Evolutionary conservation across 2,329 filamentous ascomycete genomes (phyloP).

Genomic region (Penicillium vulpinum): DNA sequence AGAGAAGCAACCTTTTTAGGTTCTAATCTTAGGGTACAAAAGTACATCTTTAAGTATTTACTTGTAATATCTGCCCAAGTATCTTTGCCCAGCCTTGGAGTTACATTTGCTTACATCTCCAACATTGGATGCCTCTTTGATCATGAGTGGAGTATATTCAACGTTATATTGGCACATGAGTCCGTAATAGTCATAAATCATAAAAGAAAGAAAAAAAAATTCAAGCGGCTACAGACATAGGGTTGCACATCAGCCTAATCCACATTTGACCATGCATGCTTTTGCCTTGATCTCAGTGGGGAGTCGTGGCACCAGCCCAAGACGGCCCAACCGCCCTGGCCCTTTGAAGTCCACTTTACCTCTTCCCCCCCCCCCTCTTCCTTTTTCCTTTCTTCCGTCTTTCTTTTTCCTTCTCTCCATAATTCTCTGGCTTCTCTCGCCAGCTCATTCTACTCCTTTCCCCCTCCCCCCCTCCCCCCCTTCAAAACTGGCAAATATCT

Average conservation of each 20-base stretch:
- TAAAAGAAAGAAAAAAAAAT: background rate
- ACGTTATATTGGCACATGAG: background rate
- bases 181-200: background rate
- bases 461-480: too few relatives aligned
- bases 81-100: too few relatives aligned
- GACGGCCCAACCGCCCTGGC: conserved; percentile 38
- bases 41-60: background rate
- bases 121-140: background rate
- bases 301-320: conserved; percentile 48
- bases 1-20: background rate
- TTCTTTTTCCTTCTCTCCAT: conserved; percentile 5
- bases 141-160: background rate
- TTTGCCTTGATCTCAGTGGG: conserved; percentile 32
- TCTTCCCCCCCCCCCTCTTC: conserved; percentile 32
- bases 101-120: background rate
- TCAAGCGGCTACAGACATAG: conserved; percentile 20
- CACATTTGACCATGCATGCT: conserved; percentile 34
- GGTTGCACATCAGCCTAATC: conserved; percentile 25
- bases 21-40: conserved; percentile 4
- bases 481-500: background rate
- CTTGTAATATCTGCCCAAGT: background rate
- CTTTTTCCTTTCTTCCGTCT: conserved; percentile 6
- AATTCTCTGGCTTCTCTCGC: conserved; percentile 6
- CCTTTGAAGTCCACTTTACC: conserved; percentile 32
- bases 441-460: background rate